phyloP scores from a whole-genome alignment of 2,329 filamentous ascomycete species.

The Diaporthe batatas region DNA sequence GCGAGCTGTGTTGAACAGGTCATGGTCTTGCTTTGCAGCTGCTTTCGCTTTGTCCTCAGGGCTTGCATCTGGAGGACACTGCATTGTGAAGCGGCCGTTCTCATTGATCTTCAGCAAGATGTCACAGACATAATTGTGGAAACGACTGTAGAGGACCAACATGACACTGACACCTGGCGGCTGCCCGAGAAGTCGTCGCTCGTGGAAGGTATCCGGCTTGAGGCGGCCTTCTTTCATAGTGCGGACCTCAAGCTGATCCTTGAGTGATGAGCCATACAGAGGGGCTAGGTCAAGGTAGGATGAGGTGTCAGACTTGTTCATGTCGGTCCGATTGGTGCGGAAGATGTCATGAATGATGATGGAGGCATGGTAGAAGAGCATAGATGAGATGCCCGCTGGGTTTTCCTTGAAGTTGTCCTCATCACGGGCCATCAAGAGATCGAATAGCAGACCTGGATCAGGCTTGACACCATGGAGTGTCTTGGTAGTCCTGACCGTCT shows the following conservation, averaged over 20 bases:
- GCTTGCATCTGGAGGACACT: neutral
- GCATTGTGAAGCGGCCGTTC: constrained; percentile 68
- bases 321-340: constrained; percentile 73
- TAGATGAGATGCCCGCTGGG: constrained; percentile 30
- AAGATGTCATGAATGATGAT: constrained; percentile 76
- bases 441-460: constrained; percentile 76
- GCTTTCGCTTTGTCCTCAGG: constrained; percentile 46
- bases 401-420: constrained; percentile 21
- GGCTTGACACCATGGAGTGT: constrained; percentile 64
- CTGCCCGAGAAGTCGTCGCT: constrained; percentile 74
- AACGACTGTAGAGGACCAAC: constrained; percentile 77
- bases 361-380: constrained; percentile 60
- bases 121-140: constrained; percentile 74
- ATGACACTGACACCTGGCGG: constrained; percentile 76
- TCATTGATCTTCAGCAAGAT: constrained; percentile 75
- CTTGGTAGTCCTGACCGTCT: constrained; percentile 60
- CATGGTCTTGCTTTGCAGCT: constrained; percentile 56
- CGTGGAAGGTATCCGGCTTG: constrained; percentile 78
- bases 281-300: constrained; percentile 82
- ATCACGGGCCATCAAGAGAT: constrained; percentile 72
- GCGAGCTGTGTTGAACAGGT: constrained; percentile 69
- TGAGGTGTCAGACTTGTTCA: constrained; percentile 74
- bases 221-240: constrained; percentile 60
- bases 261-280: constrained; percentile 78
- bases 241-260: constrained; percentile 68